Percentiles rank a stretch among this genome's conserved stretches.
These are phyloP conservation scores for Candida pini DNA, from an alignment of 805 yeast genomes.

Conservation along the genomic window DNA sequence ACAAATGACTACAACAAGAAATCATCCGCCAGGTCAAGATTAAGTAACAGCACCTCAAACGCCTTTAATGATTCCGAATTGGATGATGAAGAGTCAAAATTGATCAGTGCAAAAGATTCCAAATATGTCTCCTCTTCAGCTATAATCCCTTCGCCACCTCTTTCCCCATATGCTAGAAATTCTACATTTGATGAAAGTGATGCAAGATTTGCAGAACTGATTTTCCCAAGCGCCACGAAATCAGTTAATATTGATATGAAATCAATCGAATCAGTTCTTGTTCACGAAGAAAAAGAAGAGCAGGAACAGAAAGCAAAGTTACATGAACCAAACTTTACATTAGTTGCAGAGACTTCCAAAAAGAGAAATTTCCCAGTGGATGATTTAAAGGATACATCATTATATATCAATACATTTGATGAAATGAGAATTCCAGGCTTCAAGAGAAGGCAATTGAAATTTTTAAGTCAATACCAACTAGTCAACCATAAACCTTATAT, in stretches of 20 bases:
- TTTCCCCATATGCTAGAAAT: slow-evolving; percentile 30
- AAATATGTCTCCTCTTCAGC: slow-evolving; percentile 5
- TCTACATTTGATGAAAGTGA: slow-evolving; percentile 22
- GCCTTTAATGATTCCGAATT: not conserved
- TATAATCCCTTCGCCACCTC: slow-evolving; percentile 34
- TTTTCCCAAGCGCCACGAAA: slow-evolving; percentile 21
- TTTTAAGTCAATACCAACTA: slow-evolving; percentile 46
- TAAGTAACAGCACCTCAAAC: slow-evolving; percentile 2
- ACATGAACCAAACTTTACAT: not conserved
- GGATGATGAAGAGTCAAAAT: not conserved
- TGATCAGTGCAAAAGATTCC: slow-evolving; percentile 4
- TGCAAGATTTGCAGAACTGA: slow-evolving; percentile 21
- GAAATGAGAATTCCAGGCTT: slow-evolving; percentile 37
- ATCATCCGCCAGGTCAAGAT: slow-evolving; percentile 1
- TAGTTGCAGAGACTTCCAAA: slow-evolving; percentile 3
- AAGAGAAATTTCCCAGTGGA: slow-evolving; percentile 40
- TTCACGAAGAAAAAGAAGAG: slow-evolving; percentile 7
- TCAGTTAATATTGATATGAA: slow-evolving; percentile 6
- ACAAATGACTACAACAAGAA: slow-evolving; percentile 9
- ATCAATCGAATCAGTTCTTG: slow-evolving; percentile 6
- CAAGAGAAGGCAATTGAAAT: slow-evolving; percentile 44
- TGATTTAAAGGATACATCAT: slow-evolving; percentile 35
- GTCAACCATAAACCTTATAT: slow-evolving; percentile 17
- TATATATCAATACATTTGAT: slow-evolving; percentile 49
- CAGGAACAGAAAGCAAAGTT: not conserved